A percentile compares a stretch with the other conserved stretches of the same genome.
Evolutionary conservation across 2,329 filamentous ascomycete genomes (phyloP).

Genomic region (Ascochyta lentis): DNA sequence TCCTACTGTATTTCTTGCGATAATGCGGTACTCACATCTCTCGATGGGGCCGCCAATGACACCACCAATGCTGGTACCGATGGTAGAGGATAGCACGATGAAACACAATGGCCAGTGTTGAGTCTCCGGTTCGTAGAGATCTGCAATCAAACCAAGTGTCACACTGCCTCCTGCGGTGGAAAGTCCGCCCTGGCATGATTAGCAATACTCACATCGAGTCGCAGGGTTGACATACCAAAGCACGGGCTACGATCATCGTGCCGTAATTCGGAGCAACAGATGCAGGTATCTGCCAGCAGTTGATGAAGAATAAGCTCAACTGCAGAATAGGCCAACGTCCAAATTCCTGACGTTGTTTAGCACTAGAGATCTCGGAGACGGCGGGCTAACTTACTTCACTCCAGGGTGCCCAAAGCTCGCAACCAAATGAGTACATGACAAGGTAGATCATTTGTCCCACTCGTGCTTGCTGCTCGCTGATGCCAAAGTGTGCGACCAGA

Average conservation of each 20-base stretch:
- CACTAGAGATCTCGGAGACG: background rate
- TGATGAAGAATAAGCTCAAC: constrained; percentile 67
- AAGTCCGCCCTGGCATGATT: constrained; percentile 35
- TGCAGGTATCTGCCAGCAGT: constrained; percentile 72
- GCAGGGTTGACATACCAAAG: constrained; percentile 58
- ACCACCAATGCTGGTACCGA: constrained; percentile 76
- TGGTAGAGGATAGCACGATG: constrained; percentile 60
- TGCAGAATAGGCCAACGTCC: constrained; percentile 63
- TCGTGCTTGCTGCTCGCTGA: constrained; percentile 36
- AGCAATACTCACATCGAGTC: constrained; percentile 11
- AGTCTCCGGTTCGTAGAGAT: constrained; percentile 63
- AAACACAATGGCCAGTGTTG: constrained; percentile 67
- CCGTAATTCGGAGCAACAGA: constrained; percentile 67
- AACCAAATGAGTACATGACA: constrained; percentile 81
- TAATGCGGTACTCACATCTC: constrained; percentile 33
- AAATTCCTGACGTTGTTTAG: constrained; percentile 58
- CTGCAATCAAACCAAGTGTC: constrained; percentile 67
- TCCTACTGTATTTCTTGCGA: constrained; percentile 60
- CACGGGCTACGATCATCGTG: constrained; percentile 67
- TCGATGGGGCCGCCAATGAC: constrained; percentile 66
- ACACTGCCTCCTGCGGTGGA: constrained; percentile 67
- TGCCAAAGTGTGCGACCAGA: constrained; percentile 65
- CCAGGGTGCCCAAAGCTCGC: constrained; percentile 82
- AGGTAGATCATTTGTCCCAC: constrained; percentile 61
- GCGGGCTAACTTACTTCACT: constrained; percentile 58